These are phyloP conservation scores for Trichomonas tenax DNA, from an alignment of 208 protist genomes.

Conservation along the genomic window DNA sequence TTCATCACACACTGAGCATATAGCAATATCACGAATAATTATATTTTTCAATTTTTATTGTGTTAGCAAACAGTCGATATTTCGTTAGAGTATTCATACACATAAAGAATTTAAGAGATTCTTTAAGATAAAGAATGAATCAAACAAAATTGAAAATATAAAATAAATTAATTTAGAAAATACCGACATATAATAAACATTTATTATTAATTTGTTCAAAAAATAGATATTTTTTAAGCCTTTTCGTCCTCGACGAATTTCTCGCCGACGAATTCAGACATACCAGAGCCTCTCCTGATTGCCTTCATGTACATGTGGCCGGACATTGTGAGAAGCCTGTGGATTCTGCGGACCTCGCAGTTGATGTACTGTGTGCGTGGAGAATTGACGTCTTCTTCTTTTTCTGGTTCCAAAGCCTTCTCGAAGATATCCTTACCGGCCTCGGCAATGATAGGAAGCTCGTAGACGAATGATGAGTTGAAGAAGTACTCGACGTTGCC, in stretches of 20 bases:
- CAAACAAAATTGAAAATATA: neutral
- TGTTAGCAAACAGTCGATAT: too few species aligned
- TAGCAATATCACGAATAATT: too few species aligned
- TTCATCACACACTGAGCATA: too few species aligned
- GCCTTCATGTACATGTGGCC: neutral
- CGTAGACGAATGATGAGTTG: constrained; percentile 21
- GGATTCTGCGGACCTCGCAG: neutral
- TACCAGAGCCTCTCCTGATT: neutral
- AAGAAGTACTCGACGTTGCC: neutral
- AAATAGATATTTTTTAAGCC: neutral
- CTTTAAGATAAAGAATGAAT: too few species aligned
- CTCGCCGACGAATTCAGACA: neutral
- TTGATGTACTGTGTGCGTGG: neutral
- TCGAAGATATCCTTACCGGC: neutral
- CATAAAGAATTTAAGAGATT: too few species aligned
- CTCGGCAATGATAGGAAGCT: neutral
- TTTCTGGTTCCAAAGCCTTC: neutral
- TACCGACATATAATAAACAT: neutral
- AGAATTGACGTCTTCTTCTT: neutral
- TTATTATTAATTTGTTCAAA: neutral
- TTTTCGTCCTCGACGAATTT: neutral
- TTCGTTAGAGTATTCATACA: too few species aligned
- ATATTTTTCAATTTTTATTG: too few species aligned
- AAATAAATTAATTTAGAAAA: neutral
- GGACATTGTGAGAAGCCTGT: neutral